Percentiles rank a stretch among this genome's conserved stretches.
Conservation (phyloP, 1,284 basidiomycete genomes). For the Neonothopanus nambi region DNA sequence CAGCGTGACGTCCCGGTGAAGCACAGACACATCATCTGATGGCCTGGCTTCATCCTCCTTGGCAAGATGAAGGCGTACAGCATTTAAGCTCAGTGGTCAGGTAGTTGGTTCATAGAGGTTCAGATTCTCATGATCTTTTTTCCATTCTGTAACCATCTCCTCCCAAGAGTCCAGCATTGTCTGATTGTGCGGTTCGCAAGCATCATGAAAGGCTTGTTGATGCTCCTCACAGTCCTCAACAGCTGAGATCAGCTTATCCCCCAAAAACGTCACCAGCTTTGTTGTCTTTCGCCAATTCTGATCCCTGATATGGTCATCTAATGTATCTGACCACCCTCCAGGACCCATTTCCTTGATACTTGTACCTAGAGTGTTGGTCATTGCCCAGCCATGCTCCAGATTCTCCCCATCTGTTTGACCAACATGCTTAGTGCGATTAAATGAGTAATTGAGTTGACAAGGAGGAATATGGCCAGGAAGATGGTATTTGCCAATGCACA, state of each 20-base stretch:
- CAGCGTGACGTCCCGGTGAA: too few species aligned
- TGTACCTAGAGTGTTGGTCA: too few species aligned
- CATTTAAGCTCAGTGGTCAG: too few species aligned
- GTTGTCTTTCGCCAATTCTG: constrained; percentile 13
- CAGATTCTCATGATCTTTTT: too few species aligned
- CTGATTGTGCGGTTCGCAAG: background rate
- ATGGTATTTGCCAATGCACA: constrained; percentile 18
- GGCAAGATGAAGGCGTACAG: too few species aligned
- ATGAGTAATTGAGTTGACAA: constrained; percentile 13
- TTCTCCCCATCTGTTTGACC: constrained; percentile 19
- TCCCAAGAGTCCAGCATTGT: background rate
- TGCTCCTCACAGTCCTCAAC: background rate
- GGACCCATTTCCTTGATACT: too few species aligned
- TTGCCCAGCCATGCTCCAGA: constrained; percentile 12
- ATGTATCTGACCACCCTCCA: too few species aligned
- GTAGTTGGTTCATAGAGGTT: too few species aligned
- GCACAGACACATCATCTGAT: too few species aligned
- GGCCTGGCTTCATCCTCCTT: too few species aligned
- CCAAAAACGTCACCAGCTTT: background rate
- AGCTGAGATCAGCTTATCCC: background rate
- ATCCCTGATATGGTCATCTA: too few species aligned
- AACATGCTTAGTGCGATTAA: constrained; percentile 10
- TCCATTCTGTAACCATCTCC: background rate
- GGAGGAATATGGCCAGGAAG: constrained; percentile 12
- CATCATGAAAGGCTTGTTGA: background rate